A percentile compares a stretch with the other conserved stretches of the same genome.
These are phyloP conservation scores for Penicillium ucsense DNA, from an alignment of 495 filamentous ascomycete species.

Conservation along the genomic window DNA sequence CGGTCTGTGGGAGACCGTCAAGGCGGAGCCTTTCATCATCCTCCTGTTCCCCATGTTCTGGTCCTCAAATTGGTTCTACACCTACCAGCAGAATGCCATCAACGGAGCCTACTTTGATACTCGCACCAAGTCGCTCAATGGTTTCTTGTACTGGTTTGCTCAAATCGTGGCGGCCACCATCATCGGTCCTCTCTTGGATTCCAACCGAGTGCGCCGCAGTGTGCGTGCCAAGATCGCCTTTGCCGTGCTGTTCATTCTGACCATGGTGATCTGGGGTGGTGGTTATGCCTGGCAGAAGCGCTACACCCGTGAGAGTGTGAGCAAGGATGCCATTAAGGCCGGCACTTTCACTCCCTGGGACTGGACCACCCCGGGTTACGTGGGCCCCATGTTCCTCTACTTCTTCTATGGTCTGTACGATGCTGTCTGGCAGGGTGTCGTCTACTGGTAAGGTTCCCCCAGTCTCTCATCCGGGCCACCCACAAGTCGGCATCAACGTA, in stretches of 20 bases:
- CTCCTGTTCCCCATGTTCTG: constrained; percentile 45
- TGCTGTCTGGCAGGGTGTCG: constrained; percentile 53
- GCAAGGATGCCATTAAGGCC: constrained; percentile 4
- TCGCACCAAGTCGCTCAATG: constrained; percentile 38
- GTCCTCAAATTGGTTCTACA: constrained; percentile 74
- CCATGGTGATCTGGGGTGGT: constrained; percentile 40
- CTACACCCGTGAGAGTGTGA: constrained; percentile 26
- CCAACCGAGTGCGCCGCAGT: constrained; percentile 25
- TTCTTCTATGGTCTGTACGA: constrained; percentile 48
- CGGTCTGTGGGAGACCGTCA: constrained; percentile 32
- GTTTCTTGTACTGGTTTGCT: constrained; percentile 42
- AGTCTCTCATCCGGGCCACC: background rate
- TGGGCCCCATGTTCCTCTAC: constrained; percentile 44
- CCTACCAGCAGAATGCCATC: constrained; percentile 53
- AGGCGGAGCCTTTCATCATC: constrained; percentile 28
- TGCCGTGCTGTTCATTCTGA: constrained; percentile 28
- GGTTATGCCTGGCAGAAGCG: constrained; percentile 42
- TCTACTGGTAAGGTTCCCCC: constrained; percentile 61
- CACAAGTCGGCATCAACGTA: background rate
- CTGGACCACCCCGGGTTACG: constrained; percentile 30
- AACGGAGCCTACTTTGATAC: constrained; percentile 38
- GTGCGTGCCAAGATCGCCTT: constrained; percentile 32
- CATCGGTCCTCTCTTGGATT: constrained; percentile 37
- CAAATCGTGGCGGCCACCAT: constrained; percentile 41
- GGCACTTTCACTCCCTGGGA: constrained; percentile 23